Evolutionary conservation across 257 asterid genomes (phyloP), one percentile per base, ranked within the genome.

Genomic region (Parsonsia alboflavescens): DNA sequence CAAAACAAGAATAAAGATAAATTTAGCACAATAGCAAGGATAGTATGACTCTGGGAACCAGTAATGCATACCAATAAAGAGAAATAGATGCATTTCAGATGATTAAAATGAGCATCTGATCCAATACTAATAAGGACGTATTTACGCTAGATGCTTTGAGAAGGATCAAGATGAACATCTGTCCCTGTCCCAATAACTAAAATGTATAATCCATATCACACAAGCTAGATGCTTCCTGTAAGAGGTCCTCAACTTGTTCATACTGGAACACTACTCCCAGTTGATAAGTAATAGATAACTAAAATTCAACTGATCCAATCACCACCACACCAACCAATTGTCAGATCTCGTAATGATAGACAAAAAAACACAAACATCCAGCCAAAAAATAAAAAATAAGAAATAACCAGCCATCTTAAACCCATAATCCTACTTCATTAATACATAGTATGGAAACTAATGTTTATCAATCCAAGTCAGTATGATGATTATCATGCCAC

Each of bases 371-470:
- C 21, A 61, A 11, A 57, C 41, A 48, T 65, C 70, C 61, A 66
- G 61, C 21, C 46, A 54, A 42, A 42, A 41, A 42, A 42, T 5
- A 42, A 24, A 57, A 65, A 69, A 2, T 2, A 42, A 42, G 17
- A 57, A 65, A 69, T 22, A 48, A 58, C 13, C 50, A 11, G 69
- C 75, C 83, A 79, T 78, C 59, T 19, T 42, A 15, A 59, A 56
- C 48, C 67, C 72, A 54, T 26, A 30, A 39, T 68, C 62, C 67
- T 73, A 71, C 71, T 68, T 50, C 64, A 65, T 54, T 24, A 28
- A n/a, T 17, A 57, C 65, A 62, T 54, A 58, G n/a, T n/a, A 59
- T 15, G 46, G 46, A 36, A 49, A 54, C 76, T 56, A 63, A 63
- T 33, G 15, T 53, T 53, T 70, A 44, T 48, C 22, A 44, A 73